A percentile compares a stretch with the other conserved stretches of the same genome.
Evolutionary conservation across 2,329 filamentous ascomycete genomes (phyloP).

Genomic region (Clarireedia sp.): DNA sequence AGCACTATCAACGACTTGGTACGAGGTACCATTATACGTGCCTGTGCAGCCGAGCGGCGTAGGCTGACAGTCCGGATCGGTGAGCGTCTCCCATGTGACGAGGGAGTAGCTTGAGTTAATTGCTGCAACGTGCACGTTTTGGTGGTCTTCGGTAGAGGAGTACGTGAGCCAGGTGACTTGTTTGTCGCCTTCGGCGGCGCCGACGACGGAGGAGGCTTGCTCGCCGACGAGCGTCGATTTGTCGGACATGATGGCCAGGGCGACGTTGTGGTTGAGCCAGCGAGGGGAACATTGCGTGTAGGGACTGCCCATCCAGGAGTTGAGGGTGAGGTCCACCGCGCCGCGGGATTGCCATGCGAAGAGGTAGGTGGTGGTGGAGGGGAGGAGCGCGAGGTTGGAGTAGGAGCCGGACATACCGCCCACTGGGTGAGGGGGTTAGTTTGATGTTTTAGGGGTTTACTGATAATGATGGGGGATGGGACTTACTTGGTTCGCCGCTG

Average conservation of each 20-base stretch:
- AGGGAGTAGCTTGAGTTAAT: conserved; percentile 46
- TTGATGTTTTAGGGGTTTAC: background rate
- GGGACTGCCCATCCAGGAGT: conserved; percentile 50
- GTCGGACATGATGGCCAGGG: conserved; percentile 47
- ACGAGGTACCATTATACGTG: conserved; percentile 50
- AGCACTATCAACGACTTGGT: conserved; percentile 46
- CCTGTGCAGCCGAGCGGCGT: conserved; percentile 53
- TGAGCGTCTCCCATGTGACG: conserved; percentile 54
- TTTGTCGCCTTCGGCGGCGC: conserved; percentile 43
- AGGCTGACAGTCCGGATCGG: conserved; percentile 44
- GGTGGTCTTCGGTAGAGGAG: conserved; percentile 42
- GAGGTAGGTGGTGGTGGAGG: conserved; percentile 45
- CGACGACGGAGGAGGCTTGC: conserved; percentile 47
- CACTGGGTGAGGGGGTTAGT: conserved; percentile 26
- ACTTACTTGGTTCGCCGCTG: conserved; percentile 41
- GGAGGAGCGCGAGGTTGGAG: conserved; percentile 47
- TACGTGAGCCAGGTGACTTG: conserved; percentile 54
- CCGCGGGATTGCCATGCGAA: conserved; percentile 57
- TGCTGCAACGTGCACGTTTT: conserved; percentile 50
- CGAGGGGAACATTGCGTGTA: conserved; percentile 39
- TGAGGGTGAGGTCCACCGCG: conserved; percentile 44
- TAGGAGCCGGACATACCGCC: conserved; percentile 58
- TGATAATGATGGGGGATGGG: background rate
- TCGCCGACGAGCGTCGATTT: conserved; percentile 48
- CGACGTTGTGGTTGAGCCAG: conserved; percentile 45